phyloP scores from a whole-genome alignment of 352 stramenopile species.

The Phytophthora chlamydospora region DNA sequence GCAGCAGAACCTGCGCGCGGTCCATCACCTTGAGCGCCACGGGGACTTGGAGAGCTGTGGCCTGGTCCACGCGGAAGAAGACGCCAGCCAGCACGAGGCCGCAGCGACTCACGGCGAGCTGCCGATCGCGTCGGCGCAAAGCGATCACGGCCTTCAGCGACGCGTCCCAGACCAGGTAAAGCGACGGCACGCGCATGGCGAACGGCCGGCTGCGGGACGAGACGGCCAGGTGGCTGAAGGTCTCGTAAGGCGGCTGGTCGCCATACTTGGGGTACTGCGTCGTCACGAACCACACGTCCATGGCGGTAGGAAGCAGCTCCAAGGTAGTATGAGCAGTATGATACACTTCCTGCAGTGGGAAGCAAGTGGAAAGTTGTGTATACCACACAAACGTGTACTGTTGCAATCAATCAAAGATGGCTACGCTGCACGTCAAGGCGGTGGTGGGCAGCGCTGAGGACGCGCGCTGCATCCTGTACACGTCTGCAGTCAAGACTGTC shows the following conservation, averaged over 20 bases:
- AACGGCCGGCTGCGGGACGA: conserved; percentile 51
- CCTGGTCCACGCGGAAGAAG: conserved; percentile 66
- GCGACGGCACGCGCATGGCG: conserved; percentile 62
- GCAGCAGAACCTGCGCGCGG: conserved; percentile 63
- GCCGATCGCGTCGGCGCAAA: conserved; percentile 67
- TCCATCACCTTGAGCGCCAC: conserved; percentile 89
- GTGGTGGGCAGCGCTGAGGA: conserved; percentile 17
- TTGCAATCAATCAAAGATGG: conserved; percentile 25
- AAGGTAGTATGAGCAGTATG: neutral
- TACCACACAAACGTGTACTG: neutral
- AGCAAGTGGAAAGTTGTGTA: conserved; percentile 13
- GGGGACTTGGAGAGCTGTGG: conserved; percentile 52
- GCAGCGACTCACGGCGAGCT: conserved; percentile 79
- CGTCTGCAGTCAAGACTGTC: neutral
- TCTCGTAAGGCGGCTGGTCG: conserved; percentile 62
- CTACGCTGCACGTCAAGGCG: conserved; percentile 44
- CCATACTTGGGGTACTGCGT: conserved; percentile 63
- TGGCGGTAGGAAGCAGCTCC: conserved; percentile 7
- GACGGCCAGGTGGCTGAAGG: conserved; percentile 58
- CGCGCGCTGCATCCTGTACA: conserved; percentile 40
- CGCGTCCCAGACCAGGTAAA: conserved; percentile 76
- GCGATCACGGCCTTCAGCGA: conserved; percentile 65
- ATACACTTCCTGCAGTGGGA: conserved; percentile 4
- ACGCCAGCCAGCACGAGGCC: conserved; percentile 80
- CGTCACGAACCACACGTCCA: conserved; percentile 81